A percentile compares a stretch with the other conserved stretches of the same genome.
Conservation (phyloP, 2,329 filamentous ascomycete species). For the Alternaria atra region DNA sequence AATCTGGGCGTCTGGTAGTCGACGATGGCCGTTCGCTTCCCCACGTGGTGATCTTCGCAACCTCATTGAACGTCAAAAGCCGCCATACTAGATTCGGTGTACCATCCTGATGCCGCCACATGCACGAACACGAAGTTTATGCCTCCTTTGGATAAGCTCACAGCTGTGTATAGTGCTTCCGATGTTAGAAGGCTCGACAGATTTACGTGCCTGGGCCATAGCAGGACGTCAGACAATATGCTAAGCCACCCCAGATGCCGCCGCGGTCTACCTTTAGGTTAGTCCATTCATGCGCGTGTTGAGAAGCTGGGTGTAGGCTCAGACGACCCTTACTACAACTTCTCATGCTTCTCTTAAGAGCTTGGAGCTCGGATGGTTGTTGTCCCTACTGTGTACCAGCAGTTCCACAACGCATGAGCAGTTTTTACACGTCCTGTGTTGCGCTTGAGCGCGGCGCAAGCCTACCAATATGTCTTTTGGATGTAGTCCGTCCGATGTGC, state of each 20-base stretch:
- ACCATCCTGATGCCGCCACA: slow-evolving; percentile 19
- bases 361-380: slow-evolving; percentile 27
- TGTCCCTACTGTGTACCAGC: slow-evolving; percentile 12
- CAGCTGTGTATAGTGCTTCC: slow-evolving; percentile 11
- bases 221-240: slow-evolving; percentile 18
- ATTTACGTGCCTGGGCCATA: slow-evolving; percentile 17
- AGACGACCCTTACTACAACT: slow-evolving; percentile 21
- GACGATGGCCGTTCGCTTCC: slow-evolving; percentile 22
- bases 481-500: slow-evolving; percentile 41
- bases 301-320: slow-evolving; percentile 14
- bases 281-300: slow-evolving; percentile 16
- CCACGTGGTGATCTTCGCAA: slow-evolving; percentile 33
- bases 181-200: slow-evolving; percentile 10
- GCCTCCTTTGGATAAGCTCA: slow-evolving; percentile 11
- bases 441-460: slow-evolving; percentile 42
- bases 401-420: slow-evolving; percentile 34
- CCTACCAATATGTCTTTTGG: slow-evolving; percentile 41
- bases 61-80: slow-evolving; percentile 30
- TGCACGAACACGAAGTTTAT: slow-evolving; percentile 19
- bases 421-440: slow-evolving; percentile 17
- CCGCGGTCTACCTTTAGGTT: slow-evolving; percentile 21
- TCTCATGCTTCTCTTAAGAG: slow-evolving; percentile 14
- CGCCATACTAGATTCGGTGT: slow-evolving; percentile 18
- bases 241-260: slow-evolving; percentile 26
- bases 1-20: slow-evolving; percentile 1